Base-by-base conservation (phyloP, 2,329 filamentous ascomycete species). In the Nannizzia gypsea region DNA sequence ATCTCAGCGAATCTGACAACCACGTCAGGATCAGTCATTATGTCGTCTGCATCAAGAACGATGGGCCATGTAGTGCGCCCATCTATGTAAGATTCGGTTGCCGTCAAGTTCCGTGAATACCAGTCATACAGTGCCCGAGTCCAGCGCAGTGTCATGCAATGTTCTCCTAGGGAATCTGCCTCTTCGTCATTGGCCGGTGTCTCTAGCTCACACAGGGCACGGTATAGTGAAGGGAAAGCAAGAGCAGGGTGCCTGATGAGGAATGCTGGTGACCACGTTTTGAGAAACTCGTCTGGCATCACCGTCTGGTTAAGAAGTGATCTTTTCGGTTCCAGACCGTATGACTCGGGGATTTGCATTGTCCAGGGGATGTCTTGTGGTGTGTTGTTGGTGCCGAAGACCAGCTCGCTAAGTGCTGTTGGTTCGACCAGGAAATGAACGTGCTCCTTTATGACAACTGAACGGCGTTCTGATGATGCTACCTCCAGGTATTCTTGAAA, bases 231-330 rank as follows among this genome's bases (percentile, higher is more conserved):
- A 3, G 72, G 69, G 38, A 72, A 74, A 2, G 67, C 62, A 22
- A 76, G 63, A 4, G 71, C 72, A 3, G 74, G 74, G 58, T 76
- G 72, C 1, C 73, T 68, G 60, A 75, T 72, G 28, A 73, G 64
- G 58, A 75, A 73, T 0, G 68, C 66, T 6, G 71, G 63, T 17
- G 64, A 62, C 64, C 66, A 74, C 0, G 60, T 68, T 6, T 64
- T 65, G 52, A 75, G 65, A 38, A 72, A 70, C 36, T 67, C 67
- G 59, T 74, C 69, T 0, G 73, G 66, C 5, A 75, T 61, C 6
- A 72, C 57, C 0, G 73, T 74, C 46, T 66, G 44, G 62, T 73
- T 73, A 6, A 57, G 46, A 26, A 59, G 72, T 64, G 67, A 69
- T 59, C 55, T 63, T 42, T 42, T 20, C n/a, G 67, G 24, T 59